Evolutionary conservation across 352 stramenopile genomes (phyloP), one percentile per base, ranked within the genome.

Genomic region (Globisporangium takayamanum): DNA sequence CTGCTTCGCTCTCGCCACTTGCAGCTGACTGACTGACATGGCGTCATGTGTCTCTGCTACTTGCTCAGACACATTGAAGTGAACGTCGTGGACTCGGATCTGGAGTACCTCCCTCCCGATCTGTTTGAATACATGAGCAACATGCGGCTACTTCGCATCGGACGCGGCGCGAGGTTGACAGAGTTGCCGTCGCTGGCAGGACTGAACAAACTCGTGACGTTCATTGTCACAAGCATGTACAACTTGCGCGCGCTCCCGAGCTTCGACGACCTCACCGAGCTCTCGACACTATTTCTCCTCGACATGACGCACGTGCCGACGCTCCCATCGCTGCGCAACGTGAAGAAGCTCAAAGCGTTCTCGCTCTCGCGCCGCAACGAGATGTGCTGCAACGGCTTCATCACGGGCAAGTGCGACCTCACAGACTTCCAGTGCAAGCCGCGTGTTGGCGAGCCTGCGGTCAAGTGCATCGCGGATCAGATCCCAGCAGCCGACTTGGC

Each of bases 31-130:
- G n/a, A 37, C 10, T n/a, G 50, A 53, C 36, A 42, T 15, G 16
- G 8, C 14, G 16, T 11, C 42, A 5, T 53, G 14, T 33, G n/a
- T 15, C 20, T 2, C 7, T n/a, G 25, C 6, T 28, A 57, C 44
- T 62, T 39, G 6, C 2, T 16, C 49, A 62, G 60, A 3, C 50
- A 47, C 44, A 59, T 67, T 25, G 54, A 67, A 57, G 60, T 30
- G 12, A 59, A 70, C n/a, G 5, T 20, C 1, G 45, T 55, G 2
- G 28, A 64, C 22, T 45, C 28, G 50, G 18, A 50, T 14, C 45
- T 50, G 2, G 45, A 50, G 45, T 28, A 15, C 45, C 20, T 50
- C n/a, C 45, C 45, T 30, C 18, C 20, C 4, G 45, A 50, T 16
- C 45, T 50, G 6, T 50, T 50, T 26, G n/a, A 25, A 14, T 26